These are phyloP conservation scores for Phoma sp. DNA, from an alignment of 2,329 filamentous ascomycete genomes.

Conservation along the genomic window DNA sequence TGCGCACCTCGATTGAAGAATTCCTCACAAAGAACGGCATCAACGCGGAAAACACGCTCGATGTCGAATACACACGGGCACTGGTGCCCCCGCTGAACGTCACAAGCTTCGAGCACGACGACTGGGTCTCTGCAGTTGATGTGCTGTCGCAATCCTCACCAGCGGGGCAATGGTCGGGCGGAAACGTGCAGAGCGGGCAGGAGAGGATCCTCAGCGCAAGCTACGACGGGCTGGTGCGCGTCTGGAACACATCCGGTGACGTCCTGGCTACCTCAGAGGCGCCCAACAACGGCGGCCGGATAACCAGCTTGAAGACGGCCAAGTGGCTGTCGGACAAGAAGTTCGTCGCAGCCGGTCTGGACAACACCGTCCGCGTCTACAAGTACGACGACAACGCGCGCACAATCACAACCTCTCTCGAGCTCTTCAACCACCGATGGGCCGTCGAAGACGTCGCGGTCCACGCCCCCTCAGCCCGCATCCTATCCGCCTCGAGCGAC, in stretches of 20 bases:
- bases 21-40: constrained; percentile 86
- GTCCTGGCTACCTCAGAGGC: constrained; percentile 77
- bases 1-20: constrained; percentile 87
- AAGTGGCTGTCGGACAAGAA: constrained; percentile 80
- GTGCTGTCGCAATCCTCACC: constrained; percentile 72
- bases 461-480: constrained; percentile 73
- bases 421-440: constrained; percentile 82
- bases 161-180: constrained; percentile 63
- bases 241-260: constrained; percentile 88
- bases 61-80: constrained; percentile 91
- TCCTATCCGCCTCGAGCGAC: constrained; percentile 86
- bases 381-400: constrained; percentile 74
- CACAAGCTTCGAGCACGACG: constrained; percentile 93
- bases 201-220: constrained; percentile 87
- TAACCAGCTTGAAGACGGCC: constrained; percentile 75
- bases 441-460: constrained; percentile 77
- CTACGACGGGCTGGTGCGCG: constrained; percentile 85
- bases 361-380: constrained; percentile 88
- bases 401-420: constrained; percentile 73
- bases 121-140: constrained; percentile 92
- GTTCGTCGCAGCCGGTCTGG: constrained; percentile 81
- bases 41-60: constrained; percentile 84
- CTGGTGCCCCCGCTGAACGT: constrained; percentile 88
- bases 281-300: constrained; percentile 67
- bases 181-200: constrained; percentile 58